These are phyloP conservation scores for Stromatinia cepivora DNA, from an alignment of 2,329 filamentous ascomycete species.

Conservation along the genomic window DNA sequence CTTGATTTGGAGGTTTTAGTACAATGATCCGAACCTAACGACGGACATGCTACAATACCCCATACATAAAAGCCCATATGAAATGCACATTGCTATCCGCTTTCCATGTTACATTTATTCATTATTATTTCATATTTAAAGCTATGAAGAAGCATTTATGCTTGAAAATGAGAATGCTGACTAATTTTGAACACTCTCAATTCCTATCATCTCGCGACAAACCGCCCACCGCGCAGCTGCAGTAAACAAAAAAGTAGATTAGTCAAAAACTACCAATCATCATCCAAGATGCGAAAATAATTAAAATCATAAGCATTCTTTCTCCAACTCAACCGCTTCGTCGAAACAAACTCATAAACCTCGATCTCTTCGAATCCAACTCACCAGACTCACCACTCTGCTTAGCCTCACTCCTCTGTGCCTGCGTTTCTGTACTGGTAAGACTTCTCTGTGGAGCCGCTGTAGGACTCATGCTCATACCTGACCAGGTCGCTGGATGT, in stretches of 20 bases:
- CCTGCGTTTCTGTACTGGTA: neutral
- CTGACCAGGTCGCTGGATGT: neutral
- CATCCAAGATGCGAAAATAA: neutral
- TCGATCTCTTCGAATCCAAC: neutral
- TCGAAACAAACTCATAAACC: neutral
- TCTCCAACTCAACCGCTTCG: neutral
- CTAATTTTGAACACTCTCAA: neutral
- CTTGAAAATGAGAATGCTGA: neutral
- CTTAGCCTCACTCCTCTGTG: neutral
- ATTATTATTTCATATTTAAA: neutral
- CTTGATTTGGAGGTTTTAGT: no score
- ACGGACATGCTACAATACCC: no score
- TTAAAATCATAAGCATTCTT: neutral
- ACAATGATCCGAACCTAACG: no score
- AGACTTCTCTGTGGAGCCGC: neutral
- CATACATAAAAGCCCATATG: no score
- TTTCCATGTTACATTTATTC: no score
- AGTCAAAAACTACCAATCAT: neutral
- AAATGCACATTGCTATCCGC: no score
- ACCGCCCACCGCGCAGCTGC: no score
- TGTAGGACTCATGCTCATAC: neutral
- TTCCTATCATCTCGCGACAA: neutral
- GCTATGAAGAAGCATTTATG: neutral
- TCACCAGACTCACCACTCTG: neutral
- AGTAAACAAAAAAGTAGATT: neutral